phyloP scores from a whole-genome alignment of 208 protist genomes.

The Crithidia expoeki region DNA sequence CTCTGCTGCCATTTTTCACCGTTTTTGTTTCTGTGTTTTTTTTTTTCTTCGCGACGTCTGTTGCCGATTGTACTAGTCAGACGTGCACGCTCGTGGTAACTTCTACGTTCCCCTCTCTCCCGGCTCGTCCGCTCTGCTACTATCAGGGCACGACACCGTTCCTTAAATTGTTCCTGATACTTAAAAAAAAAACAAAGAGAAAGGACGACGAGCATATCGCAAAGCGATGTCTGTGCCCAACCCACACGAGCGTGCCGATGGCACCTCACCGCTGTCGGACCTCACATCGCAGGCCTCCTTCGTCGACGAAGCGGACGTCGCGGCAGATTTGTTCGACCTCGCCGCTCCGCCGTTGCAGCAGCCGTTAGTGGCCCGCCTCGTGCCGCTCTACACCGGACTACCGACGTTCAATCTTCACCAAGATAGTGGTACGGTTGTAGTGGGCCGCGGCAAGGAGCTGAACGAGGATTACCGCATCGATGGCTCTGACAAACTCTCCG shows the following conservation, averaged over 20 bases:
- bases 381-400: conserved; percentile 39
- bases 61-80: too few relatives aligned
- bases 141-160: too few relatives aligned
- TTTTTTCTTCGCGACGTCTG: not conserved
- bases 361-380: conserved; percentile 73
- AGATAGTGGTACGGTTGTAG: conserved; percentile 41
- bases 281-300: conserved; percentile 9
- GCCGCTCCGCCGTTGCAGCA: conserved; percentile 67
- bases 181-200: too few relatives aligned
- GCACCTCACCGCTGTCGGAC: conserved; percentile 10
- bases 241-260: not conserved
- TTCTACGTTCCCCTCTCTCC: too few relatives aligned
- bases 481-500: conserved; percentile 53
- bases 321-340: conserved; percentile 78
- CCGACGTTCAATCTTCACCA: conserved; percentile 42
- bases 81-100: too few relatives aligned
- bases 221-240: not conserved
- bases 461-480: conserved; percentile 60
- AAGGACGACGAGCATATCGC: too few relatives aligned
- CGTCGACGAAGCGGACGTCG: conserved; percentile 24
- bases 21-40: conserved; percentile 14
- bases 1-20: not conserved
- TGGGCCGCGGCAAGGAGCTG: conserved; percentile 82
- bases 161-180: too few relatives aligned
- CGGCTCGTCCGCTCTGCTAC: too few relatives aligned